Evolutionary conservation across 1,284 basidiomycete species (phyloP), one percentile per base, ranked within the genome.

Genomic region (Malassezia equina): DNA sequence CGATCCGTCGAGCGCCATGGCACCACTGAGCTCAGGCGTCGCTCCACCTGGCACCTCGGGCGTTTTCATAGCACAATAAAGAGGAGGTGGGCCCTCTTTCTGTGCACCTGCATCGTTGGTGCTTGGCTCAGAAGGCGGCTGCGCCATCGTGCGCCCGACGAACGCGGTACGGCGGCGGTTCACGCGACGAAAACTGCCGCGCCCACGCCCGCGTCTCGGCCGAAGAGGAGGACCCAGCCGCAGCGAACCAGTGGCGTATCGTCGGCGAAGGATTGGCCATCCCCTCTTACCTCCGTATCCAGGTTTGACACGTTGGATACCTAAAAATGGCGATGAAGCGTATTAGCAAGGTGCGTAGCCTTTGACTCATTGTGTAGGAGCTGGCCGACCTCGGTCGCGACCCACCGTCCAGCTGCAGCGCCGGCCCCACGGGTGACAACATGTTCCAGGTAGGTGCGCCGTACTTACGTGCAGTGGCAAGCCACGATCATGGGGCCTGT

Each of bases 401-500:
- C 58, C 71, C 71, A 32, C 71, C 71, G 43, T 70, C 70, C 41
- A 69, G 69, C 19, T 74, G 71, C 67, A 66, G 64, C 46, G 71
- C 71, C 24, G 71, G 71, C 24, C 71, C 71, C 11, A 71, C 66
- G 27, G 71, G 71, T 32, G 71, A 74, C 67, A 74, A 74, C 71
- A 67, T 74, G 69, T 74, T 74, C 71, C 64, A 66, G 57, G 63
- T 65, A 50, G 23, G 53, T 51, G 19, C 25, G 17, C 19, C 11
- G 19, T 39, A n/a, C 36, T 39, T 2, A 39, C 19, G 9, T 33
- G 17, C 59, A 73, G 61, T 74, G 71, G 71, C 71, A 74, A 60
- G 71, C 71, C 9, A 74, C 71, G 32, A 74, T 74, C 64, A 74
- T 74, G 71, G 71, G 71, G 13, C 71, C 71, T 2, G 62, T 64